Base-by-base conservation (phyloP, 495 filamentous ascomycete species). In the Aspergillus olivimuriae region DNA sequence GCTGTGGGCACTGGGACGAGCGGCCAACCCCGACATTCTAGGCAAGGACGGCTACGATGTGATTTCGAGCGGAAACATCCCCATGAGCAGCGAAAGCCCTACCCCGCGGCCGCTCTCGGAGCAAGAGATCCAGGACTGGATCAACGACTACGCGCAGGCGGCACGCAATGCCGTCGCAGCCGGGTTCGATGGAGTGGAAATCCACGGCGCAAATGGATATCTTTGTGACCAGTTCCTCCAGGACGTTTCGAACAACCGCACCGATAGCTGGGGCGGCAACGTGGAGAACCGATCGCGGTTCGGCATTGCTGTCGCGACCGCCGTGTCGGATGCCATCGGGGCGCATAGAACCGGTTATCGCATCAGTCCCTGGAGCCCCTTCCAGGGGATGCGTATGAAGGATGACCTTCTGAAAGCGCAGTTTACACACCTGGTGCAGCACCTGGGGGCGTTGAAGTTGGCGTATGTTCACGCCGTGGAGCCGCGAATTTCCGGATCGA, bases 131-230 rank as follows among this genome's bases (percentile, higher is more conserved):
- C 37, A 66, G 41, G 51, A 61, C 7, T 70, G 60, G n/a, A 70
- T 87, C 10, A 36, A 51, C 1, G 74, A 77, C 39, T 87, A 78
- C 44, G 78, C 67, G 1, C 34, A 61, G 3, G 83, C 82, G 15
- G 77, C 83, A 1, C 60, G 66, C 55, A 81, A 79, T 39, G 81
- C 82, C 3, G 68, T 87, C 9, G 61, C 56, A 19, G 85, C 84
- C 6, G 86, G 84, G 4, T 88, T 87, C 47, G 85, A 89, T 53
- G 84, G 83, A 7, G 82, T 91, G 1, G 86, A 91, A 64, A 66
- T 87, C 26, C 83, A 88, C 55, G 79, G 74, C 20, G 82, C 83
- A 2, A 87, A 90, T 48, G 85, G 84, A 6, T 89, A 86, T 46
- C 64, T 90, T 20, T 59, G 86, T 23, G 82, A 90, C 50, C 86